Evolutionary conservation across 2,329 filamentous ascomycete species (phyloP).

Genomic region (Aspergillus fumigatiaffinis): DNA sequence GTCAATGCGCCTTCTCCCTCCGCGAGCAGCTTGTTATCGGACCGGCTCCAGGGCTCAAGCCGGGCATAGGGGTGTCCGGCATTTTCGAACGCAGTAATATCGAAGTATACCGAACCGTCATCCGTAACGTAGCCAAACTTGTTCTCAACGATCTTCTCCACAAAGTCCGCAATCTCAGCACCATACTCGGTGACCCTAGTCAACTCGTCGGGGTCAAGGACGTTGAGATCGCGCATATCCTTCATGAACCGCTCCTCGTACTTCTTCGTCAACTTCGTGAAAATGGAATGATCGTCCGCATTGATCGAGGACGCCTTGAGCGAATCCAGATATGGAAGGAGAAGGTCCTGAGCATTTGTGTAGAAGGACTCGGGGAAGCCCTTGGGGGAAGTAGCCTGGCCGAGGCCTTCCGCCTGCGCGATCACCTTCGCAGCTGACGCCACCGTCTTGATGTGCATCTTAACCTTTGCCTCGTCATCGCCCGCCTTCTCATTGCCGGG

Average conservation of each 20-base stretch:
- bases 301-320: slow-evolving; percentile 55
- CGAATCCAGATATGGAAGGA: slow-evolving; percentile 77
- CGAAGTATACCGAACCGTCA: slow-evolving; percentile 91
- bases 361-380: slow-evolving; percentile 49
- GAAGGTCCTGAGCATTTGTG: slow-evolving; percentile 59
- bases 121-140: slow-evolving; percentile 73
- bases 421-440: slow-evolving; percentile 53
- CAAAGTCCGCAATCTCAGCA: slow-evolving; percentile 78
- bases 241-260: slow-evolving; percentile 86
- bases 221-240: slow-evolving; percentile 84
- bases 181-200: slow-evolving; percentile 93
- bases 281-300: slow-evolving; percentile 67
- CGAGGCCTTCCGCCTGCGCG: slow-evolving; percentile 25
- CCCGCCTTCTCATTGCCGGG: slow-evolving; percentile 55
- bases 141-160: slow-evolving; percentile 76
- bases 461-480: slow-evolving; percentile 80
- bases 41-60: slow-evolving; percentile 78
- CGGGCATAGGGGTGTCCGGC: slow-evolving; percentile 81
- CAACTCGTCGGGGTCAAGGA: slow-evolving; percentile 73
- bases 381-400: slow-evolving; percentile 18
- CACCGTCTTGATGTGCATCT: slow-evolving; percentile 75
- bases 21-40: slow-evolving; percentile 75
- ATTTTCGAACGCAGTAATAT: slow-evolving; percentile 80
- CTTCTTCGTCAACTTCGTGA: slow-evolving; percentile 77
- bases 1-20: slow-evolving; percentile 84